Evolutionary conservation across 805 yeast genomes (phyloP), one percentile per base, ranked within the genome.

Genomic region (Candida tammaniensis): DNA sequence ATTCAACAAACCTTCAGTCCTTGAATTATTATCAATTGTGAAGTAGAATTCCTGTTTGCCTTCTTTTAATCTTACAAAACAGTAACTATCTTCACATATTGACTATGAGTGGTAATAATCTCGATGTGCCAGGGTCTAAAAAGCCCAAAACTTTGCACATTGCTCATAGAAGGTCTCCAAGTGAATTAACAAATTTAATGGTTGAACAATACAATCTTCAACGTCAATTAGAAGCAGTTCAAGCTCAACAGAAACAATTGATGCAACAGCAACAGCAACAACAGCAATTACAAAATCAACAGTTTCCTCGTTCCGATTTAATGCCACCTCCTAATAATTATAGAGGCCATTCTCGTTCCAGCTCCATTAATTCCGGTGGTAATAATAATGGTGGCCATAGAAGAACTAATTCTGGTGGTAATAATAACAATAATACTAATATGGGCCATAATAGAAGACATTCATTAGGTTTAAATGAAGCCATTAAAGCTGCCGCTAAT

Each of bases 111-210:
- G n/a, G n/a, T n/a, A n/a, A n/a, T n/a, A n/a, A n/a, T n/a, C n/a
- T n/a, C n/a, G n/a, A n/a, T n/a, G n/a, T n/a, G n/a, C n/a, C n/a
- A n/a, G n/a, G n/a, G n/a, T n/a, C n/a, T n/a, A n/a, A n/a, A n/a
- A 59, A 58, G 38, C 61, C 64, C 2, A 58, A 54, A 33, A 64
- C 61, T 47, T 53, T 93, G 40, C 94, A 88, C 62, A 88, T 91
- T 45, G 98, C 98, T n/a, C 98, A 93, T 53, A 77, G 98, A 52
- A 76, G 96, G 41, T 84, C 97, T 3, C 97, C 97, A n/a, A 79
- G 89, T 47, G 98, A 93, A 57, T 70, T 93, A 56, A 91, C 98
- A 2, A 84, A 83, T 36, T 68, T 91, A 45, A 91, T 91, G 96
- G 82, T 86, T 51, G 98, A 91, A 61, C 94, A 85, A 54, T 78